A percentile compares a stretch with the other conserved stretches of the same genome.
phyloP scores from a whole-genome alignment of 2,329 filamentous ascomycete species.

The Herpotrichia juniperi region DNA sequence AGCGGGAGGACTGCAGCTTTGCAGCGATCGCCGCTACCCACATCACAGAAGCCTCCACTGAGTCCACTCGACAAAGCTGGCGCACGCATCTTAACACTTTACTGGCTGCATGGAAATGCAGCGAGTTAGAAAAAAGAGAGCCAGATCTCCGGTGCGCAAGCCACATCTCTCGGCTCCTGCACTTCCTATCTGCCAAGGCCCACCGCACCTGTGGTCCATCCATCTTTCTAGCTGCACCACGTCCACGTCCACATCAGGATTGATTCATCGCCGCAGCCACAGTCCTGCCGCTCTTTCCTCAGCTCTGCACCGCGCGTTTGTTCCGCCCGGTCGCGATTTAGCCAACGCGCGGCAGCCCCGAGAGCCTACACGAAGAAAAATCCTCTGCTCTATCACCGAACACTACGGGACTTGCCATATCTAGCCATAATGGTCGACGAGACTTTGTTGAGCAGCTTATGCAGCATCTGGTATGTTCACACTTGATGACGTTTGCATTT shows the following conservation, averaged over 20 bases:
- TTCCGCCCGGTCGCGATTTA: background rate
- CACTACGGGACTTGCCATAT: constrained; percentile 9
- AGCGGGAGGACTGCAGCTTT: background rate
- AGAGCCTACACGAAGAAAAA: background rate
- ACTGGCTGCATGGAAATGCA: background rate
- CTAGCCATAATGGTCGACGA: constrained; percentile 37
- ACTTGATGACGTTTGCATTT: constrained; percentile 12
- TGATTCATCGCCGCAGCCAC: background rate
- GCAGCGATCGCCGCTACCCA: background rate
- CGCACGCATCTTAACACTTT: background rate
- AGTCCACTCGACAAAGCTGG: background rate
- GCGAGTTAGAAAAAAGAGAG: background rate
- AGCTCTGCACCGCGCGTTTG: background rate
- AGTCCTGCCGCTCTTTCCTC: background rate
- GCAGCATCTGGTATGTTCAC: constrained; percentile 53
- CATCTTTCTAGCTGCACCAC: background rate
- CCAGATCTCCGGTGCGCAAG: constrained; percentile 5
- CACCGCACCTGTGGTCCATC: background rate
- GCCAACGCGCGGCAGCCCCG: background rate
- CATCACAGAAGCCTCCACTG: background rate
- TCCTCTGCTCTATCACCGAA: background rate
- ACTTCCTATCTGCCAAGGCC: background rate
- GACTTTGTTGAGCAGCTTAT: constrained; percentile 49
- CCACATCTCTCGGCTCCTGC: constrained; percentile 2
- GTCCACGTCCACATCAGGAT: background rate